Base-by-base conservation (phyloP, 768 basidiomycete genomes). In the Coprinellus micaceus region DNA sequence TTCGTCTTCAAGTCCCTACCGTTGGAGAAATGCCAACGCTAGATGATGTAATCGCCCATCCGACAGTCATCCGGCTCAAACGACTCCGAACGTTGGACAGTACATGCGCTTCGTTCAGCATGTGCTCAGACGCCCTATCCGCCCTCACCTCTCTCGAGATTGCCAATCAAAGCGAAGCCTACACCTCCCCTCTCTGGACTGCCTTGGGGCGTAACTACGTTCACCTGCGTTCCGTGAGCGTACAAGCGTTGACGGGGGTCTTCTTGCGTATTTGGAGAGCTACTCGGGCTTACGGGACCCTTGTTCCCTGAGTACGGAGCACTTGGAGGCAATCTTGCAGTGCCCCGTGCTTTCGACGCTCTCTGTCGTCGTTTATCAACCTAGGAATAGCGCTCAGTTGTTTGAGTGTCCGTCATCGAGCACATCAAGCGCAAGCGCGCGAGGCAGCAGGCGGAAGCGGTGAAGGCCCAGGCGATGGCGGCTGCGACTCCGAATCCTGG, bases 121-220 rank as follows among this genome's bases (percentile, higher is more conserved):
- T 46, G 2, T 30, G 44, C 1, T 46, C 7, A 5, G 12, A 9
- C 22, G 29, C 37, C 2, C 39, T 51, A 10, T 56, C 55, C 2
- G 24, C 37, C 15, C 55, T 56, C 22, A 43, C 48, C 13, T 40
- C 49, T 2, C 24, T 56, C 26, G 55, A 50, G 22, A 51, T 56
- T 3, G 36, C 55, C 4, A 56, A 56, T 13, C 15, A 19, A 37
- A 19, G 1, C 24, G n/a, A 19, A 2, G 19, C 13, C 10, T 12
- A 11, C 4, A 51, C 49, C 4, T n/a, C 11, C 3, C n/a, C 26
- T 3, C 3, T 51, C 15, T 51, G 49, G 49, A 10, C n/a, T 19
- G 13, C 19, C 2, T 29, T 51, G 4, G 19, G 13, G 11, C 1
- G 1, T 7, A 3, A 15, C 17, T 7, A 24, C 13, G 30, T 51